Evolutionary conservation across 345 rosid species (phyloP).

Genomic region (Barbarea vulgaris): DNA sequence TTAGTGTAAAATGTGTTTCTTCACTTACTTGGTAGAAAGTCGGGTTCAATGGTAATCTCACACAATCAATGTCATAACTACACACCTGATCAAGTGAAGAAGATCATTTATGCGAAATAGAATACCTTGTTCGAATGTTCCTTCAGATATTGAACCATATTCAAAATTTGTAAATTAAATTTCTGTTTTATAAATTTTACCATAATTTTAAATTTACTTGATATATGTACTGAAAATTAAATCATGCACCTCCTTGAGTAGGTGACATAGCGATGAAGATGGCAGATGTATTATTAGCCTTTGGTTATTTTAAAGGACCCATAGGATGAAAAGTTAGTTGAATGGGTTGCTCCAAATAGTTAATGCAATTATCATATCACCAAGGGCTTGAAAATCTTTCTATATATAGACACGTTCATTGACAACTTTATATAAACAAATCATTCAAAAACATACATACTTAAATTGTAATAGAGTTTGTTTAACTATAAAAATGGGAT

Average conservation of each 20-base stretch:
- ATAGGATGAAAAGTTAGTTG: conserved; percentile 36
- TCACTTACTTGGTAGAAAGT: not conserved
- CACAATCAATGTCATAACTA: not conserved
- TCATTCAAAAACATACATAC: not conserved
- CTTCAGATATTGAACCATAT: not conserved
- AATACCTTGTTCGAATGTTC: not conserved
- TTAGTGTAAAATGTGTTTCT: conserved; percentile 5
- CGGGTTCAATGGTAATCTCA: not conserved
- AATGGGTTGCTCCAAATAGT: conserved; percentile 20
- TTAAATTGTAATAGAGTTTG: not conserved
- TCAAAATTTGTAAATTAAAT: no score
- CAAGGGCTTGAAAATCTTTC: not conserved
- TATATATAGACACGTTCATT: conserved; percentile 24
- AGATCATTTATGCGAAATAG: not conserved
- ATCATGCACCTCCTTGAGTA: conserved; percentile 14
- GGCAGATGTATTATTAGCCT: conserved; percentile 10
- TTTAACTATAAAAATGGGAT: conserved; percentile 48
- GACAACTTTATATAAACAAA: conserved; percentile 1
- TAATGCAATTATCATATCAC: conserved; percentile 26
- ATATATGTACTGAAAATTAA: not conserved
- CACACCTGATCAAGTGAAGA: not conserved
- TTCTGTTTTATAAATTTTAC: not conserved
- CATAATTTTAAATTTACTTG: not conserved
- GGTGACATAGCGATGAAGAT: conserved; percentile 21
- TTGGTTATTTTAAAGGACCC: conserved; percentile 28